Conservation (phyloP, 345 rosid species). For the Jatropha curcas region DNA sequence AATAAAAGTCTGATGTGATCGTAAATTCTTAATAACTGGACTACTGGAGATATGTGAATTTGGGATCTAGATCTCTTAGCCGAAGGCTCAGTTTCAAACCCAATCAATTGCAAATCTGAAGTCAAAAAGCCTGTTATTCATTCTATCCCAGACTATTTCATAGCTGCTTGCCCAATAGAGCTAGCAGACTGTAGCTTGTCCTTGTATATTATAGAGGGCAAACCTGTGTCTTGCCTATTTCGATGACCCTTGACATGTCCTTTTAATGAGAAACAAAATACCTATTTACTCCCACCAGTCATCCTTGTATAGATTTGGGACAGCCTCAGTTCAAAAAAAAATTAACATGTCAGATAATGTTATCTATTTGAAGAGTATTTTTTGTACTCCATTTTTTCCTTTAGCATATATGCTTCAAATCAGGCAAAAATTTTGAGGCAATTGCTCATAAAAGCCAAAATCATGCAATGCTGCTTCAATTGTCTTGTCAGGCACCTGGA, state of each 20-base stretch:
- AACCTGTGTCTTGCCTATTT: not conserved
- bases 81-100: not conserved
- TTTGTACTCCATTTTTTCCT: not conserved
- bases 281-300: not conserved
- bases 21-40: not conserved
- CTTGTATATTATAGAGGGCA: too few species aligned
- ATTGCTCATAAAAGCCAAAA: not conserved
- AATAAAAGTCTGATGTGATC: not conserved
- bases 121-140: not conserved
- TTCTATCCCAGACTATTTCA: not conserved
- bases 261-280: not conserved
- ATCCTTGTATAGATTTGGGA: not conserved
- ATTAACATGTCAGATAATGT: not conserved
- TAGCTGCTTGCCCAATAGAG: not conserved
- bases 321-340: not conserved
- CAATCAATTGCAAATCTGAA: constrained; percentile 5
- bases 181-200: not conserved
- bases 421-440: not conserved
- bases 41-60: not conserved
- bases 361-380: not conserved
- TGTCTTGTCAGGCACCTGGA: constrained; percentile 81
- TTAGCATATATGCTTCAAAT: not conserved
- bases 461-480: constrained; percentile 5
- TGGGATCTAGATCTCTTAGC: not conserved
- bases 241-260: not conserved